These are phyloP conservation scores for Fusarium sp. DNA, from an alignment of 2,329 filamentous ascomycete genomes.

Conservation along the genomic window DNA sequence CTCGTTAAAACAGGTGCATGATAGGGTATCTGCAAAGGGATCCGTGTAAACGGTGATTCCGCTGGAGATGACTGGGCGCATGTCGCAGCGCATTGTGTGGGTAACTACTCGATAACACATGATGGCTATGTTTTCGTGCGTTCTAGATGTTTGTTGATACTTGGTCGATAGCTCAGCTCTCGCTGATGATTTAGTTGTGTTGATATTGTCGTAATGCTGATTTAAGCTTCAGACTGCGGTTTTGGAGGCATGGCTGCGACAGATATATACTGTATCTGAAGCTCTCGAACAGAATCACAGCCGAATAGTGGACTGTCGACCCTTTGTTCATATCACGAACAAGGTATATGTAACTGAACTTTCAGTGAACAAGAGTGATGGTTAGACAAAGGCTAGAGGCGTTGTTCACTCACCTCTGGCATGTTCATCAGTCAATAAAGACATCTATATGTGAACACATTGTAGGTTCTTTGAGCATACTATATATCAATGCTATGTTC, in stretches of 20 bases:
- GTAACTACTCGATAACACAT: conserved; percentile 46
- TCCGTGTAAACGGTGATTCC: conserved; percentile 40
- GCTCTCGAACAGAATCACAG: not conserved
- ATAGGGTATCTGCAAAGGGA: conserved; percentile 36
- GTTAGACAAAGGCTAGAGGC: not conserved
- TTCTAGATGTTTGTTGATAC: not conserved
- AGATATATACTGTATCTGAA: not conserved
- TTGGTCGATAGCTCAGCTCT: not conserved
- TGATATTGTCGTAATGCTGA: not conserved
- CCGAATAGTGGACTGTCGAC: not conserved
- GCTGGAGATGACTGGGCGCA: conserved; percentile 45
- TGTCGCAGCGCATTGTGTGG: conserved; percentile 48
- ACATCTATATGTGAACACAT: no score
- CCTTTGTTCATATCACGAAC: conserved; percentile 20
- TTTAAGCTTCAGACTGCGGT: not conserved
- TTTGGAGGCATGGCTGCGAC: not conserved
- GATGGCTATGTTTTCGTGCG: not conserved
- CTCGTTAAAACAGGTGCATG: conserved; percentile 38
- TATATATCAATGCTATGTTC: not conserved
- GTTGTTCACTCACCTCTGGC: not conserved
- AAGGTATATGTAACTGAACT: not conserved
- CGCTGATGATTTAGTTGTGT: not conserved
- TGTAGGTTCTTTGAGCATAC: not conserved
- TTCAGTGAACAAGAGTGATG: not conserved
- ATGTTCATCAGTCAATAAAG: not conserved